A percentile compares a stretch with the other conserved stretches of the same genome.
Conservation (phyloP, 768 basidiomycete genomes). For the Tulasnella sp. region DNA sequence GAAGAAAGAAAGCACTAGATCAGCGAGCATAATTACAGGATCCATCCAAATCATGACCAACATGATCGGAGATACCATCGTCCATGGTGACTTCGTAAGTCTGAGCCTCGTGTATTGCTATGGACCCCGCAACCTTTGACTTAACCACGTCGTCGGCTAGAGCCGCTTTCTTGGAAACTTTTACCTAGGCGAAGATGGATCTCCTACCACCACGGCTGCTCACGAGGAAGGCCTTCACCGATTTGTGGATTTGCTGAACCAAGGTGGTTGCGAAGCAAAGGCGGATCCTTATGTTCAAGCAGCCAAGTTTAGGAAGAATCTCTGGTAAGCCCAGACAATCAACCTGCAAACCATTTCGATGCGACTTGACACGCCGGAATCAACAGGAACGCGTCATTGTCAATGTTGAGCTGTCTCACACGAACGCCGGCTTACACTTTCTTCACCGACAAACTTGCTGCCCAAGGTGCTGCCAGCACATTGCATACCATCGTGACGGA, state of each 20-base stretch:
- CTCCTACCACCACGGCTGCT: not conserved
- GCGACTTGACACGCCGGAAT: not conserved
- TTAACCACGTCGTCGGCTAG: constrained; percentile 9
- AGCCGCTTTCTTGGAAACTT: not conserved
- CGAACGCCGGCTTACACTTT: constrained; percentile 44
- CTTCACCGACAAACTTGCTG: constrained; percentile 41
- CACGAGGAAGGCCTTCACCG: not conserved
- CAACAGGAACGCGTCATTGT: constrained; percentile 43
- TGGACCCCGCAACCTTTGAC: too few relatives aligned
- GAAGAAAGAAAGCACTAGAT: constrained; percentile 28
- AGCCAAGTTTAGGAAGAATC: constrained; percentile 53
- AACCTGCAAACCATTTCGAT: not conserved
- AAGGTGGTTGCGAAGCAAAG: constrained; percentile 42
- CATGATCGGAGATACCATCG: not conserved
- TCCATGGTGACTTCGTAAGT: not conserved
- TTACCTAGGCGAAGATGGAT: not conserved
- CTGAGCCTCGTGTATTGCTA: not conserved
- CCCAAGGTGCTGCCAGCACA: not conserved
- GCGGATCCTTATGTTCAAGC: constrained; percentile 56
- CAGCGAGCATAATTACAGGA: not conserved
- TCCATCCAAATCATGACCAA: not conserved
- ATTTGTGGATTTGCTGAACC: constrained; percentile 38
- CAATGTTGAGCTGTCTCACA: constrained; percentile 46
- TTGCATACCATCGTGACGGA: not conserved
- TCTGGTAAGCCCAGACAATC: constrained; percentile 35